Evolutionary conservation across 805 yeast species (phyloP).

Genomic region (Metschnikowia reukaufii): DNA sequence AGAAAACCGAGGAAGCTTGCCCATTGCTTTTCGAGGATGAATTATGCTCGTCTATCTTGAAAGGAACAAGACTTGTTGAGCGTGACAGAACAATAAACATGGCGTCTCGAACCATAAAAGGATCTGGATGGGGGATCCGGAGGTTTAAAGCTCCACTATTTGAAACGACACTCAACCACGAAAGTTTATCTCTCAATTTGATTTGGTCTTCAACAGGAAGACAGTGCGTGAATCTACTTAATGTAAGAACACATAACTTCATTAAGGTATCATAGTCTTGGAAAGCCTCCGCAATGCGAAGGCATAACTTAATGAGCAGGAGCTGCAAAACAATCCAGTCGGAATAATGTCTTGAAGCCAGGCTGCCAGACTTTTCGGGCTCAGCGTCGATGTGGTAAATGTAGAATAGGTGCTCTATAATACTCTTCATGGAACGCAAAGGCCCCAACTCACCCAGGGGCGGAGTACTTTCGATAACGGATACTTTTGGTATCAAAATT

Average conservation of each 20-base stretch:
- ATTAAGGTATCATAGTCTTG: slow-evolving; percentile 41
- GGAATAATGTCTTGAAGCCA: slow-evolving; percentile 25
- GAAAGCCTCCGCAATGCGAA: slow-evolving; percentile 53
- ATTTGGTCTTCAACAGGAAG: slow-evolving; percentile 60
- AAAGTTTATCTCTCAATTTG: slow-evolving; percentile 35
- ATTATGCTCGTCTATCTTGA: slow-evolving; percentile 5
- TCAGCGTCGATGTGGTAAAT: slow-evolving; percentile 53
- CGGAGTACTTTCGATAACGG: slow-evolving; percentile 5
- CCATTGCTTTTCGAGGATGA: slow-evolving; percentile 1
- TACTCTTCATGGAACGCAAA: slow-evolving; percentile 28
- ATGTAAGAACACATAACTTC: slow-evolving; percentile 51
- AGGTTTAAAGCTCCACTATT: slow-evolving; percentile 27
- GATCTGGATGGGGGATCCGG: slow-evolving; percentile 67
- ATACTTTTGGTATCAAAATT: slow-evolving; percentile 45
- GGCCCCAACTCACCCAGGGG: slow-evolving; percentile 3
- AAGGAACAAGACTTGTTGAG: slow-evolving; percentile 5
- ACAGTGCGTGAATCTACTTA: slow-evolving; percentile 56
- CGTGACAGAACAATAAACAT: slow-evolving; percentile 23
- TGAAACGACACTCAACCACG: slow-evolving; percentile 21
- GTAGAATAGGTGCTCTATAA: slow-evolving; percentile 50
- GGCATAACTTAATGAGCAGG: slow-evolving; percentile 51
- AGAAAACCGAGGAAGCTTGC: slow-evolving; percentile 21
- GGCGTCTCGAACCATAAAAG: slow-evolving; percentile 56
- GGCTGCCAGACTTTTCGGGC: slow-evolving; percentile 27
- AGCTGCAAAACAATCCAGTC: slow-evolving; percentile 60